Evolutionary conservation across 106 monocot genomes (phyloP), one percentile per base, ranked within the genome.

Genomic region (Xerophyta viscosa): DNA sequence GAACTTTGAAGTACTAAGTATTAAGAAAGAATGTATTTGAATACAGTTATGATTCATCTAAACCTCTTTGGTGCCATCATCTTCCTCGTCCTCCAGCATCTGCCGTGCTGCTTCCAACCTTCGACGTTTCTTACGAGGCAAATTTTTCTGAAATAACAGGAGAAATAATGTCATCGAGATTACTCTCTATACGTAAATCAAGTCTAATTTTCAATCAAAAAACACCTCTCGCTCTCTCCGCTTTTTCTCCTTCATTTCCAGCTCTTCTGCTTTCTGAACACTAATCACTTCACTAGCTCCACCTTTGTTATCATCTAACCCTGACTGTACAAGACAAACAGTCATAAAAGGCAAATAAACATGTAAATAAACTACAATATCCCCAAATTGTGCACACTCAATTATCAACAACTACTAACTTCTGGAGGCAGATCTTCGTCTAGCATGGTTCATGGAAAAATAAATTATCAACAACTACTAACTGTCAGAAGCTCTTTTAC

Each of bases 101-200:
- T 96, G 84, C 21, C 81, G 66, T 11, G 58, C 56, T 33, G 96
- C 96, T 72, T 96, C 88, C 65, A 96, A 60, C 45, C 68, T 84
- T 73, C 96, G 43, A 17, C 89, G 71, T 57, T 85, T 89, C 60
- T 81, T 96, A 25, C 96, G 80, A 19, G 96, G 96, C 44, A 96
- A 57, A 54, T 79, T 84, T 72, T 89, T 96, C 88, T 96, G 67
- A 37, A 27, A 17, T 11, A 33, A 33, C 33, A 33, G 33, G 11
- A 6, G 11, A 11, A 33, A 33, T 33, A 6, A 11, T 6, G 33
- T 6, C 33, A 5, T 33, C 11, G 33, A 5, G 11, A 33, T 5
- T 6, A 33, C 11, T 33, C 33, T 33, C 7, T 5, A 33, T n/a
- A 33, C 33, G 33, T 33, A 33, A 33, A 33, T 33, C 33, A 33